Base-by-base conservation (phyloP, 805 yeast species). In the Spathaspora sp. region DNA sequence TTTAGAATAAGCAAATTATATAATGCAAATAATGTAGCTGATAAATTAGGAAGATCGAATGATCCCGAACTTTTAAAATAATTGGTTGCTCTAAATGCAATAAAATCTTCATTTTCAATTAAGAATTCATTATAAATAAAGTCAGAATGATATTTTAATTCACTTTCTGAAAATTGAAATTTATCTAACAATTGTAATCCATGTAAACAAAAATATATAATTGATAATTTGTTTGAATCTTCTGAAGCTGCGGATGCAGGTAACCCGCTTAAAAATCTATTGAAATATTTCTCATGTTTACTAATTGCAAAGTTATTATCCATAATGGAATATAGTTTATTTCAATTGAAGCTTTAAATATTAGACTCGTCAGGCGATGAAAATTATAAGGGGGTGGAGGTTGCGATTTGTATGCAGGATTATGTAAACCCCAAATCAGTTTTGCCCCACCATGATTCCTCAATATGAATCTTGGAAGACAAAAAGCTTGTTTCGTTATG, bases 11-110 rank as follows among this genome's bases (percentile, higher is more conserved):
- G 62, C 39, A 87, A 69, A 10, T 78, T 71, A 35, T 81, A 77
- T 32, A 91, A 65, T 1, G 89, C 92, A 68, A 91, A 87, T 57
- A 84, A 82, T 0, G 97, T 91, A 5, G 91, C 82, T 0, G 93
- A 80, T 6, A 89, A 65, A 56, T 82, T 86, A 1, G 92, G 81
- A 1, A 82, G 69, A 60, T 85, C 91, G 59, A 81, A 84, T 5
- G 16, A 45, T 2, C 57, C 60, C 14, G 53, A 44, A 8, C 59
- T 59, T 23, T 63, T 62, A 58, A 83, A 85, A 2, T 78, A 71
- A 23, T 69, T 57, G 7, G 87, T 82, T 1, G 89, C 81, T 49
- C 89, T 65, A 63, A 87, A 87, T 0, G 88, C 68, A 44, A 52
- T 52, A 14, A 56, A 50, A 12, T 60, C 83, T 7, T 64, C 69